phyloP scores from a whole-genome alignment of 1,284 basidiomycete species.

The Irpex sp. region DNA sequence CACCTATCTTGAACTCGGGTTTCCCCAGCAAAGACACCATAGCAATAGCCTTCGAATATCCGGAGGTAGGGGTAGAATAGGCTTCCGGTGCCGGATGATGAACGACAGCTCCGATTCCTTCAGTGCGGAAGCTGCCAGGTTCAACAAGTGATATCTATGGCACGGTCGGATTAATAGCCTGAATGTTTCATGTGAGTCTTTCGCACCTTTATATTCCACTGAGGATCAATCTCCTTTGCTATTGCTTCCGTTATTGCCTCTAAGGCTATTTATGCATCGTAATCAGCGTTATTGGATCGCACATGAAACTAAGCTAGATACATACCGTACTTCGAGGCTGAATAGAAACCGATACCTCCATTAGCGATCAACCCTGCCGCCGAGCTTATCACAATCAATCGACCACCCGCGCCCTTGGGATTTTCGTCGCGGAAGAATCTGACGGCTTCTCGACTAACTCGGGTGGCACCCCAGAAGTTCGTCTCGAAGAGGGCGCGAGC shows the following conservation, averaged over 20 bases:
- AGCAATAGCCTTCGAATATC: background rate
- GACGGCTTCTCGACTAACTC: constrained; percentile 30
- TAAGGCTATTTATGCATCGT: background rate
- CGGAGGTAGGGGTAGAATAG: background rate
- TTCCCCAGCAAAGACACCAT: background rate
- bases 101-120: background rate
- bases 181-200: background rate
- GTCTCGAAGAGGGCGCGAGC: constrained; percentile 30
- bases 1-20: background rate
- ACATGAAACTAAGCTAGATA: background rate
- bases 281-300: background rate
- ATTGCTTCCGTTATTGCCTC: background rate
- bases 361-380: constrained; percentile 18
- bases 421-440: constrained; percentile 34
- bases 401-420: constrained; percentile 12
- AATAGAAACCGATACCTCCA: constrained; percentile 25
- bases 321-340: constrained; percentile 25
- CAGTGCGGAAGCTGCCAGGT: constrained; percentile 5
- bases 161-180: background rate
- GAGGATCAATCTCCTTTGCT: constrained; percentile 1
- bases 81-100: background rate
- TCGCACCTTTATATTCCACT: constrained; percentile 5
- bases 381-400: background rate
- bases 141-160: constrained; percentile 6
- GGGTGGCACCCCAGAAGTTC: constrained; percentile 33